Evolutionary conservation across 495 filamentous ascomycete species (phyloP).

Genomic region (Tuber borchii): DNA sequence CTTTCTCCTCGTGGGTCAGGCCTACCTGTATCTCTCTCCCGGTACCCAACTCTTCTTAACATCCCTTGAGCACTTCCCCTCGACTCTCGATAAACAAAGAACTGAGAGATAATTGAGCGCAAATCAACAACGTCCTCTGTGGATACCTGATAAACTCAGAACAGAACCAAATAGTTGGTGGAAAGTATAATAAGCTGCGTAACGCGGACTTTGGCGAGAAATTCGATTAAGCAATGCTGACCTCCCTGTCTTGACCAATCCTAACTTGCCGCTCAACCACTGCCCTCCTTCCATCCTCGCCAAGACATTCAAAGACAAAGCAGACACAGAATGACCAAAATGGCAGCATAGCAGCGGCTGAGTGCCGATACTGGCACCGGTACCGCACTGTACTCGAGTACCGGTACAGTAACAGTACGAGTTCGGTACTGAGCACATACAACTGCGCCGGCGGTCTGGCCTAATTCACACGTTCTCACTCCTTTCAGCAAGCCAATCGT

Average conservation of each 20-base stretch:
- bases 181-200: neutral
- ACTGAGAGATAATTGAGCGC: neutral
- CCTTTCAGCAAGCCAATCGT: neutral
- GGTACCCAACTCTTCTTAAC: neutral
- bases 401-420: too few species aligned
- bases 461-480: constrained; percentile 1
- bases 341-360: neutral
- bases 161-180: neutral
- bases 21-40: neutral
- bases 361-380: neutral
- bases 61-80: neutral
- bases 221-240: neutral
- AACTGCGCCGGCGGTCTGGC: neutral
- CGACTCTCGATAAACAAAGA: neutral
- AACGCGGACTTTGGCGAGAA: neutral
- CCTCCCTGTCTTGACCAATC: neutral
- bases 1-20: neutral
- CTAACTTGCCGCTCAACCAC: neutral
- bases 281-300: neutral
- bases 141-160: neutral
- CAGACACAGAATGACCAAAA: neutral
- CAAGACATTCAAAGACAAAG: neutral
- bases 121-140: neutral
- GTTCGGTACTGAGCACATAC: neutral
- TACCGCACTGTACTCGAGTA: neutral